Base-by-base conservation (phyloP, 2,329 filamentous ascomycete species). In the Diaporthe aspalathi region DNA sequence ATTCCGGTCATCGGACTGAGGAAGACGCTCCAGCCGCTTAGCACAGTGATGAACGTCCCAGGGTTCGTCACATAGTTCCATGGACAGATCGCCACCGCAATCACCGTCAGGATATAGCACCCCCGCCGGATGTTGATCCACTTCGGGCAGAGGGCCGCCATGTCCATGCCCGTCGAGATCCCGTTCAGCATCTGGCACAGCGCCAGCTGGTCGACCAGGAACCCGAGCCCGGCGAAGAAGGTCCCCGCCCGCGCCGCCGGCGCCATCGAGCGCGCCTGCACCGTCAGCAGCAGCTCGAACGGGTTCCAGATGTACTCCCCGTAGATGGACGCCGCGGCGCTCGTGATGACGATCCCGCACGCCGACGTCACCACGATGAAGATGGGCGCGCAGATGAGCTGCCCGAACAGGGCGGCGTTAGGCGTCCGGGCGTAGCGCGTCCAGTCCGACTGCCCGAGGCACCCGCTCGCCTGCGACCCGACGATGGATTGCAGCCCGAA, bases 41-140 rank as follows among this genome's bases (percentile, higher is more conserved):
- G 73, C 2, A 79, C 78, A 2, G 76, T 78, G 62, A 79, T 77
- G 77, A 87, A 87, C 1, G 81, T 85, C 3, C 79, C 78, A 0
- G 84, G 84, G 1, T 79, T 81, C 1, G 67, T 70, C n/a, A 68
- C 66, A 3, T 85, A 79, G 66, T 85, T 79, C 66, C 85, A 87
- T 0, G 85, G 85, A 69, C 82, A 83, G 43, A 82, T 80, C 3
- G 80, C 79, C 27, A 83, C 79, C 7, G 79, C 81, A 27, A 85
- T 77, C 9, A 84, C 72, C 1, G 81, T 79, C 5, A 81, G 81
- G 27, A 86, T 76, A 70, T 83, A 83, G 16, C 80, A 81, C 5
- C 85, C 85, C 9, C 85, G 80, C 22, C 84, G 78, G 63, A 87
- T 86, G 73, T 85, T 86, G 76, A 87, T 82, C 74, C 81, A 86